phyloP scores from a whole-genome alignment of 306 rosid species.

The Acmispon strigosus region DNA sequence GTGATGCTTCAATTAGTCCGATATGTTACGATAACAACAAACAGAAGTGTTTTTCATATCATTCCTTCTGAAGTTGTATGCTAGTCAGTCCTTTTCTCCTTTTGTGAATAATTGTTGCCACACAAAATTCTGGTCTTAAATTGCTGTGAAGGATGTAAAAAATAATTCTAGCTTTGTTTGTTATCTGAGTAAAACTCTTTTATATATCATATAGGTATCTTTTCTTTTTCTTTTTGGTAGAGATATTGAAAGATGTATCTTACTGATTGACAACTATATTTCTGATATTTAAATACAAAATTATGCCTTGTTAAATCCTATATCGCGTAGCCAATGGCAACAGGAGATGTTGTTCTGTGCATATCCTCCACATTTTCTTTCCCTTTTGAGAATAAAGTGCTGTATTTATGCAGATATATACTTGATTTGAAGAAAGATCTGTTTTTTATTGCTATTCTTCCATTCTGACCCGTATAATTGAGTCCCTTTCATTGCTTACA shows the following conservation, averaged over 20 bases:
- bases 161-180: not conserved
- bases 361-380: not conserved
- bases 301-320: not conserved
- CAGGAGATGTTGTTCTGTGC: not conserved
- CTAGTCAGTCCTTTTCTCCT: not conserved
- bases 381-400: not conserved
- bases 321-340: not conserved
- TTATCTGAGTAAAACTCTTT: not conserved
- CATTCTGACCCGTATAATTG: not conserved
- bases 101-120: not conserved
- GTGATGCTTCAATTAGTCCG: not conserved
- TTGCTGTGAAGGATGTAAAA: too few relatives aligned
- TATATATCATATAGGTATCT: not conserved
- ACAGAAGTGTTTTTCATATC: not conserved
- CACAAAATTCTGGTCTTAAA: not conserved
- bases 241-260: not conserved
- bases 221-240: not conserved
- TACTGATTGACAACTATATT: not conserved
- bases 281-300: not conserved
- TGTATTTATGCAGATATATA: not conserved
- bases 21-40: not conserved
- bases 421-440: conserved; percentile 1
- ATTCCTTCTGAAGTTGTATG: not conserved
- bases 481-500: not conserved
- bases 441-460: conserved; percentile 4